Conservation (phyloP, 345 rosid species). For the Citrus mangshanensis region DNA sequence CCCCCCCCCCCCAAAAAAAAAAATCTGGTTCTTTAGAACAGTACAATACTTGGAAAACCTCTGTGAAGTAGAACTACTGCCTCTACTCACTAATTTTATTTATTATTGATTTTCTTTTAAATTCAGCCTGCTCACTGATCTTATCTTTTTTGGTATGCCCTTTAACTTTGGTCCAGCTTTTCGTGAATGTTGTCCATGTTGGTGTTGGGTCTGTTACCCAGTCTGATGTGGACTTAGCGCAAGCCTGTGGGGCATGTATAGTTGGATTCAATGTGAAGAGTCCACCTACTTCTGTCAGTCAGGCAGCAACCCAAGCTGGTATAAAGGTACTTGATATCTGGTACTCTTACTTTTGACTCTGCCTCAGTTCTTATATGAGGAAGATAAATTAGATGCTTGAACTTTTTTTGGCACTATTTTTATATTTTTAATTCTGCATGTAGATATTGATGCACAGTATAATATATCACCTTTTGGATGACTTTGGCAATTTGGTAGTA, state of each 20-base stretch:
- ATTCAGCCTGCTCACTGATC: not conserved
- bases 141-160: not conserved
- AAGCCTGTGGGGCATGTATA: conserved; percentile 75
- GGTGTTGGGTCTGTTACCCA: conserved; percentile 87
- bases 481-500: conserved; percentile 76
- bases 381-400: not conserved
- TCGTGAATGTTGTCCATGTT: conserved; percentile 78
- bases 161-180: conserved; percentile 49
- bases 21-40: not conserved
- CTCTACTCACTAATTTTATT: not conserved
- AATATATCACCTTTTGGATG: conserved; percentile 89
- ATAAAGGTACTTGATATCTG: conserved; percentile 46
- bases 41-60: not conserved
- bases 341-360: not conserved
- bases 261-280: conserved; percentile 77
- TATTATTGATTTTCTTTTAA: not conserved
- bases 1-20: too few species aligned
- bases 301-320: conserved; percentile 54
- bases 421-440: conserved; percentile 10
- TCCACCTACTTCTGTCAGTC: conserved; percentile 37
- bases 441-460: conserved; percentile 74
- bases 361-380: not conserved
- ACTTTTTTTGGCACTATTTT: not conserved
- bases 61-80: not conserved
- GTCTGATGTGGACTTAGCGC: conserved; percentile 86